A percentile compares a stretch with the other conserved stretches of the same genome.
These are phyloP conservation scores for Daldinia bambusicola DNA, from an alignment of 495 filamentous ascomycete species.

Conservation along the genomic window DNA sequence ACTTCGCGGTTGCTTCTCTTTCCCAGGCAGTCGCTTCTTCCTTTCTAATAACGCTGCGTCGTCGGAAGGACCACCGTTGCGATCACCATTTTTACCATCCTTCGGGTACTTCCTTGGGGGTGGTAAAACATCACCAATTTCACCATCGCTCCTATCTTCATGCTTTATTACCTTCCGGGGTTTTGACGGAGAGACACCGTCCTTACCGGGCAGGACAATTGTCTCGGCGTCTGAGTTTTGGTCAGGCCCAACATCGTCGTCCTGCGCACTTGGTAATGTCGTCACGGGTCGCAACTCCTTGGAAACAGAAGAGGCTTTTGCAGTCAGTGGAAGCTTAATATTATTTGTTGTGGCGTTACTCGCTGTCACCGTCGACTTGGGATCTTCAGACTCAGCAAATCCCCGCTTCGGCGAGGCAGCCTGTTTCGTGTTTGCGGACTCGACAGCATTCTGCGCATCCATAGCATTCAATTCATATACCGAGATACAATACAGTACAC, in stretches of 20 bases:
- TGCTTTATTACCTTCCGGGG: conserved; percentile 75
- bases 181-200: conserved; percentile 74
- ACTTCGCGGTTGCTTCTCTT: conserved; percentile 54
- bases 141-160: conserved; percentile 69
- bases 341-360: conserved; percentile 38
- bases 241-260: conserved; percentile 58
- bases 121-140: conserved; percentile 52
- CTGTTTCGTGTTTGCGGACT: conserved; percentile 65
- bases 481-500: conserved; percentile 58
- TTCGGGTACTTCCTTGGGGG: conserved; percentile 51
- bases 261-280: conserved; percentile 41
- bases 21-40: conserved; percentile 59
- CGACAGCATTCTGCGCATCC: conserved; percentile 69
- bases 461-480: conserved; percentile 65
- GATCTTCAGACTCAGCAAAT: conserved; percentile 54
- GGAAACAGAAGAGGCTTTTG: conserved; percentile 24
- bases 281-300: conserved; percentile 36
- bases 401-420: conserved; percentile 61
- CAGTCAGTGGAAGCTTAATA: conserved; percentile 28
- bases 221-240: conserved; percentile 85
- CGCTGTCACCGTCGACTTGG: conserved; percentile 53
- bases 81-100: conserved; percentile 46
- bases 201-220: conserved; percentile 78
- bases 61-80: conserved; percentile 48
- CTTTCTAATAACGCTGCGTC: conserved; percentile 50